Conservation (phyloP, 2,329 filamentous ascomycete genomes). For the Raffaelea arxii region DNA sequence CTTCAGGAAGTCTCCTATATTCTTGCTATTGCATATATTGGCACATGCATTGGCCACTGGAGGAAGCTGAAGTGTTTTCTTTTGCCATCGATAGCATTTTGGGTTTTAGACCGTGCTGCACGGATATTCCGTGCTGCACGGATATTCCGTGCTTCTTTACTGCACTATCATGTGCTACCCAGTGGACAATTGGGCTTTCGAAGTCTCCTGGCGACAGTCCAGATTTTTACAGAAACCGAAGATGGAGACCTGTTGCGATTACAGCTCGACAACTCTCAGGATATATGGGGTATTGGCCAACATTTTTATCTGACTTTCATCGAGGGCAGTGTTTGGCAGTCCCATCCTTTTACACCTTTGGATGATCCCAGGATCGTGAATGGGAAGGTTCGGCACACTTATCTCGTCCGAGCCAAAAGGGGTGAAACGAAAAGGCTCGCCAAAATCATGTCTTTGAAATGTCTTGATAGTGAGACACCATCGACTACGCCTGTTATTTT, state of each 20-base stretch:
- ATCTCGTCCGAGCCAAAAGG: conserved; percentile 46
- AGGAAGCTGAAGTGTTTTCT: conserved; percentile 57
- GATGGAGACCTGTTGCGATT: conserved; percentile 55
- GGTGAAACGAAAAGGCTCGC: conserved; percentile 52
- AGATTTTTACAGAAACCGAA: conserved; percentile 44
- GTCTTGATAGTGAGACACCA: conserved; percentile 1
- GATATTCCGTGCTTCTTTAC: conserved; percentile 43
- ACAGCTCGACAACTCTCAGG: conserved; percentile 53
- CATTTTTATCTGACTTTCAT: conserved; percentile 65
- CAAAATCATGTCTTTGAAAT: conserved; percentile 17
- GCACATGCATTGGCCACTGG: conserved; percentile 71
- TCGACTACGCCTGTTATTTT: conserved; percentile 46
- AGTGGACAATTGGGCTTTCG: conserved; percentile 14
- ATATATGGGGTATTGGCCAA: conserved; percentile 55
- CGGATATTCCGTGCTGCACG: conserved; percentile 49
- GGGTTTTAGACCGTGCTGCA: conserved; percentile 53
- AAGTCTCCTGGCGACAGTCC: conserved; percentile 38
- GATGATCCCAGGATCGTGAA: conserved; percentile 35
- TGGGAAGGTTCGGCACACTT: conserved; percentile 38
- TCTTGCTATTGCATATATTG: conserved; percentile 64
- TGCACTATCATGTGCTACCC: conserved; percentile 42
- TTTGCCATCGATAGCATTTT: conserved; percentile 54
- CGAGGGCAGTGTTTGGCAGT: conserved; percentile 59
- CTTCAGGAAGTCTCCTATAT: conserved; percentile 65
- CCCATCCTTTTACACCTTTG: conserved; percentile 60